These are phyloP conservation scores for Leccinum fallax DNA, from an alignment of 1,284 basidiomycete genomes.

Conservation along the genomic window DNA sequence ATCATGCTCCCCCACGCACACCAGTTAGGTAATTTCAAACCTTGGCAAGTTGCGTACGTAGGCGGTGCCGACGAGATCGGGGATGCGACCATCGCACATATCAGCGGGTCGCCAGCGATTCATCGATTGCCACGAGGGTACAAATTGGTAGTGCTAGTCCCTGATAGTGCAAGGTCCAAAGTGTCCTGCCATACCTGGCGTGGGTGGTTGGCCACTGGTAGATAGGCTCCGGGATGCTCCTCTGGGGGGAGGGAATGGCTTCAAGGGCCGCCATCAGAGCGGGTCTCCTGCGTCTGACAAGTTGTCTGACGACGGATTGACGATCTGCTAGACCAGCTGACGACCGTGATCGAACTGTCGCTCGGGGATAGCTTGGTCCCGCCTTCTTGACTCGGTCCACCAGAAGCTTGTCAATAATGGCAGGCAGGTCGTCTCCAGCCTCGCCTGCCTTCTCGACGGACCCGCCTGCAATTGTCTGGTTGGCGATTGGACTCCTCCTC, in stretches of 20 bases:
- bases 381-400: constrained; percentile 4
- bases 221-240: neutral
- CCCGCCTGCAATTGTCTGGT: neutral
- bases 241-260: neutral
- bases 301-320: constrained; percentile 12
- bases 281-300: neutral
- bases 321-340: constrained; percentile 6
- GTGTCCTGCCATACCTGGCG: constrained; percentile 6
- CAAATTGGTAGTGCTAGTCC: constrained; percentile 10
- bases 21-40: constrained; percentile 8
- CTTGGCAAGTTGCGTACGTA: neutral
- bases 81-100: constrained; percentile 27
- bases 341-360: constrained; percentile 15
- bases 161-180: constrained; percentile 13
- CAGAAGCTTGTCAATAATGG: constrained; percentile 6
- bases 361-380: constrained; percentile 1
- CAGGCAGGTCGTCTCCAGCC: constrained; percentile 3
- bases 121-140: constrained; percentile 28
- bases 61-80: constrained; percentile 18
- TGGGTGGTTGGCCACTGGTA: neutral
- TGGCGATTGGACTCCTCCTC: neutral
- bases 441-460: neutral
- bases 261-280: neutral
- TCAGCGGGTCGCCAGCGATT: constrained; percentile 18
- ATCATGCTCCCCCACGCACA: neutral